These are phyloP conservation scores for Calonectria henricotiae DNA, from an alignment of 2,329 filamentous ascomycete genomes.

Conservation along the genomic window DNA sequence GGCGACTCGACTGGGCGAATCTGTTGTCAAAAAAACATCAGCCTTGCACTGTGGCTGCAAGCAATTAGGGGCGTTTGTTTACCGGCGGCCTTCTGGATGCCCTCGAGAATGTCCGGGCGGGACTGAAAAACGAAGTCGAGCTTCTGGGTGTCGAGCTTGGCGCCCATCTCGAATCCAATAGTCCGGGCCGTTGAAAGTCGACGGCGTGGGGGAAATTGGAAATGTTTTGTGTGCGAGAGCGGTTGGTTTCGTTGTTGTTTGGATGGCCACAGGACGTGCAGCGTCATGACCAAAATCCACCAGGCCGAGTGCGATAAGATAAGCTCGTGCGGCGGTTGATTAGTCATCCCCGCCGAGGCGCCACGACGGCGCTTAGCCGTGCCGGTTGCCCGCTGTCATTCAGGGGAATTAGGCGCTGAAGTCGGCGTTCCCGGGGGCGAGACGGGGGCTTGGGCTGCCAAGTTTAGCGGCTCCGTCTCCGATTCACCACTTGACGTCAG, in stretches of 20 bases:
- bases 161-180: slow-evolving; percentile 58
- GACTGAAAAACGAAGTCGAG: slow-evolving; percentile 70
- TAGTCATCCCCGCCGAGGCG: slow-evolving; percentile 44
- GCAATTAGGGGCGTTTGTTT: slow-evolving; percentile 51
- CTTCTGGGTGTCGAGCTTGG: slow-evolving; percentile 66
- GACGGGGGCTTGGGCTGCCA: slow-evolving; percentile 9
- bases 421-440: slow-evolving; percentile 24
- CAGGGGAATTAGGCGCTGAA: slow-evolving; percentile 41
- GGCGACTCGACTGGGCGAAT: slow-evolving; percentile 66
- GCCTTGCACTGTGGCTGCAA: slow-evolving; percentile 19
- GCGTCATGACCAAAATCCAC: slow-evolving; percentile 48
- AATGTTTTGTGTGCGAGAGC: slow-evolving; percentile 15
- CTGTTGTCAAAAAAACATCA: slow-evolving; percentile 55
- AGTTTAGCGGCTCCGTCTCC: slow-evolving; percentile 18
- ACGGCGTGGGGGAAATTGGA: slow-evolving; percentile 42
- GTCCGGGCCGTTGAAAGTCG: slow-evolving; percentile 35
- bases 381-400: slow-evolving; percentile 21
- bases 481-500: slow-evolving; percentile 36
- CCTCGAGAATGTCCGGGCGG: slow-evolving; percentile 71
- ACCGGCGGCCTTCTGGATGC: slow-evolving; percentile 71
- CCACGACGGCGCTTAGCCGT: slow-evolving; percentile 23
- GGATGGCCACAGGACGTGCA: slow-evolving; percentile 34
- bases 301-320: slow-evolving; percentile 49
- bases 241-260: slow-evolving; percentile 32
- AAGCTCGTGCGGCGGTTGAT: slow-evolving; percentile 43